Evolutionary conservation across 139 green algal species (phyloP), one percentile per base, ranked within the genome.

Genomic region (Auxenochlorella pyrenoidosa): DNA sequence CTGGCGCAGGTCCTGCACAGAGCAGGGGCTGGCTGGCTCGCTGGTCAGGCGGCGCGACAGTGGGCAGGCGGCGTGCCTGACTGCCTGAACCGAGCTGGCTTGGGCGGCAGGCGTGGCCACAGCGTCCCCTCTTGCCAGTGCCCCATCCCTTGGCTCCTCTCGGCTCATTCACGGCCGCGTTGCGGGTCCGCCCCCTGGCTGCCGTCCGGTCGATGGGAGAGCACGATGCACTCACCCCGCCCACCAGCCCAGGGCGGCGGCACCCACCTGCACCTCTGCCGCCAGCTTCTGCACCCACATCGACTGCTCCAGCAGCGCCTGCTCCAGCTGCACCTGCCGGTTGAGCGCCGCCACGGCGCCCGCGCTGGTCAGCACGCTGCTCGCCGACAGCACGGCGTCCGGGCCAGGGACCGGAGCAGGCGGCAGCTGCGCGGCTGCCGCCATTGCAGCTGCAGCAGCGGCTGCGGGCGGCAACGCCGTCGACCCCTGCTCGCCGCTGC

Each of bases 251-350:
- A 2, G 10, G 18, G 54, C 54, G 13, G 12, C 10, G 54, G 54
- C 32, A 21, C 78, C n/a, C 54, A 83, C 78, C 78, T 83, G 78
- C 78, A 83, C 78, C 51, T 83, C 78, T 22, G 78, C 78, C n/a
- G 78, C 78, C 78, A 83, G 51, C 51, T 83, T 83, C 78, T 83
- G 78, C 51, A 83, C 78, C 78, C 78, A 83, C 51, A 83, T 83
- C n/a, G 78, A 83, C 78, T 83, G 78, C 78, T 83, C 78, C 51
- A 83, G 78, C 78, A 83, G 78, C 78, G 78, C 78, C 36, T 71
- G 51, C 78, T 83, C 78, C 78, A 71, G 51, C 78, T 83, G 78
- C 51, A 71, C 78, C 51, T 83, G 78, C 51, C 78, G 78, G 78
- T 71, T 44, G 12, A 66, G 44, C 28, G 32, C 78, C 26, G 78